Percentiles rank a stretch among this genome's conserved stretches.
Evolutionary conservation across 2,329 filamentous ascomycete genomes (phyloP).

Genomic region (Phaeosphaeria sp.): DNA sequence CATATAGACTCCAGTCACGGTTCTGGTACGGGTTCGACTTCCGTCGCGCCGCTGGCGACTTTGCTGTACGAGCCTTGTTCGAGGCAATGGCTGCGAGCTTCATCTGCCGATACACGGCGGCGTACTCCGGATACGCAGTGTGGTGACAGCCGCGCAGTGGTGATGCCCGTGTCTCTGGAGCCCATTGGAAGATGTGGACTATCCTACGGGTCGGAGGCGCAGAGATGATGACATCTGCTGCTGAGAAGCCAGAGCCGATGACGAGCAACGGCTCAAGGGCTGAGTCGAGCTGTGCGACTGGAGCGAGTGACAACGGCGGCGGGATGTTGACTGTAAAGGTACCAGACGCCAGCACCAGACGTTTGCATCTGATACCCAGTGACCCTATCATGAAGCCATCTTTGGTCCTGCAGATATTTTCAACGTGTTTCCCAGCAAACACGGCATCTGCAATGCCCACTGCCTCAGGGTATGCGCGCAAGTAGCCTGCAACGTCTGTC

Average conservation of each 20-base stretch:
- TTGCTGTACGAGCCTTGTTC: constrained; percentile 21
- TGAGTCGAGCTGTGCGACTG: constrained; percentile 47
- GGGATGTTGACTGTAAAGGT: constrained; percentile 64
- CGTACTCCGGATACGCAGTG: constrained; percentile 68
- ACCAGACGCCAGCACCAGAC: constrained; percentile 65
- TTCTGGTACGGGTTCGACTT: constrained; percentile 55
- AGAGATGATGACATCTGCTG: constrained; percentile 67
- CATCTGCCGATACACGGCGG: constrained; percentile 66
- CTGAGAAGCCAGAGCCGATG: constrained; percentile 68
- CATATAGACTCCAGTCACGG: constrained; percentile 61
- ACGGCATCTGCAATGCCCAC: constrained; percentile 60
- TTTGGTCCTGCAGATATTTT: constrained; percentile 52
- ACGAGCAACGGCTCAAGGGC: constrained; percentile 57
- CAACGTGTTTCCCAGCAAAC: constrained; percentile 51
- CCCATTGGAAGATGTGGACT: constrained; percentile 68
- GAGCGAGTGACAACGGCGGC: constrained; percentile 57
- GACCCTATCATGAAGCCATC: constrained; percentile 60
- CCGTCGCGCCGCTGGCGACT: constrained; percentile 33
- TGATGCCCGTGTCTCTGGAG: constrained; percentile 61
- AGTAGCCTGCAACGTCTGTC: constrained; percentile 62
- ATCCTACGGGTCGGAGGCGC: constrained; percentile 58
- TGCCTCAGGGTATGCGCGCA: constrained; percentile 60
- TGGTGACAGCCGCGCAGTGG: constrained; percentile 66
- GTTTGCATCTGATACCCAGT: constrained; percentile 61
- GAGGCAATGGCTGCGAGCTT: constrained; percentile 55